A percentile compares a stretch with the other conserved stretches of the same genome.
phyloP scores from a whole-genome alignment of 768 basidiomycete genomes.

The Naganishia vishniacii region DNA sequence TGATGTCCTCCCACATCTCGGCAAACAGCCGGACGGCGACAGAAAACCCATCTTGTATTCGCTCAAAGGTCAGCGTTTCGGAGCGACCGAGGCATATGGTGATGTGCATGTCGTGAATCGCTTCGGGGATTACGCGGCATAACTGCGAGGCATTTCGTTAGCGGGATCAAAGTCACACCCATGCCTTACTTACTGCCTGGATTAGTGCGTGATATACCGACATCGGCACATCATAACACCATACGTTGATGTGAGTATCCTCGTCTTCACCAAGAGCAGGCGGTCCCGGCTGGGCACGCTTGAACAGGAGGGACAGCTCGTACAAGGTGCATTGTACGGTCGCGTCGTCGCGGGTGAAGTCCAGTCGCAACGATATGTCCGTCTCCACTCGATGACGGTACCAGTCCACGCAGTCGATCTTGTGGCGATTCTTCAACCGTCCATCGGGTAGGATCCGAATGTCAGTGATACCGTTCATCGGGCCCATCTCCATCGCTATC shows the following conservation, averaged over 20 bases:
- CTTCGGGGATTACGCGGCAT: slow-evolving; percentile 3
- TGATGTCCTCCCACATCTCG: background rate
- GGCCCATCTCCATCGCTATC: background rate
- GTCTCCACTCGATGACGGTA: background rate
- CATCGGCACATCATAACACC: background rate
- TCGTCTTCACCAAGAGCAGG: too few relatives aligned
- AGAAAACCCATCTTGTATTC: background rate
- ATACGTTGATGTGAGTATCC: background rate
- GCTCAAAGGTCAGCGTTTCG: background rate
- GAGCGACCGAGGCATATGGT: background rate
- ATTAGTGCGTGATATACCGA: background rate
- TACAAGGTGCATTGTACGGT: background rate
- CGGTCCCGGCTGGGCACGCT: background rate
- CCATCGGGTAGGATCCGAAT: background rate
- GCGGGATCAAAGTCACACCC: background rate
- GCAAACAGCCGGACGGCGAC: background rate
- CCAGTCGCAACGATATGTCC: background rate
- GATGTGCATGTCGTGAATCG: background rate
- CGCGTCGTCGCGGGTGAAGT: background rate
- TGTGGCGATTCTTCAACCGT: background rate
- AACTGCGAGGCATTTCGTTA: background rate
- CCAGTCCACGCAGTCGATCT: too few relatives aligned
- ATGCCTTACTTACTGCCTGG: background rate
- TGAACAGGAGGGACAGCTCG: background rate
- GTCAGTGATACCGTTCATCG: slow-evolving; percentile 7